Conservation (phyloP, 805 yeast genomes). For the Cyberlindnera maritima region DNA sequence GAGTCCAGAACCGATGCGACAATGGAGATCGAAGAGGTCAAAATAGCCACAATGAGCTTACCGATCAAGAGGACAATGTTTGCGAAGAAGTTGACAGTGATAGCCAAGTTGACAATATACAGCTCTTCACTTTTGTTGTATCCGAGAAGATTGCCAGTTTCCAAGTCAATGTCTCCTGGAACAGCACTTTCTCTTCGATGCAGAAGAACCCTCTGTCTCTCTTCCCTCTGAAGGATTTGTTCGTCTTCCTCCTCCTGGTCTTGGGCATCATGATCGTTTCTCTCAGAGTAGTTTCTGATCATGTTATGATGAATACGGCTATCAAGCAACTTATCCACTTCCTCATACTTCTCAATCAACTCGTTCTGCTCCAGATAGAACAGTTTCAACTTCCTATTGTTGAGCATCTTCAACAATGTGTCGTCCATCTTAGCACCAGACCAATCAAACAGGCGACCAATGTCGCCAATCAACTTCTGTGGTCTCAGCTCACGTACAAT, state of each 20-base stretch:
- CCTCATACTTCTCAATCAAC: conserved; percentile 51
- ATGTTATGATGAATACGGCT: conserved; percentile 66
- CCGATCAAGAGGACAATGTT: conserved; percentile 60
- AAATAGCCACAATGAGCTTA: conserved; percentile 55
- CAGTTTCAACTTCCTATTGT: conserved; percentile 30
- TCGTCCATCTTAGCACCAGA: conserved; percentile 22
- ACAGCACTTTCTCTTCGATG: conserved; percentile 36
- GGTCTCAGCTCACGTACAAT: conserved; percentile 43
- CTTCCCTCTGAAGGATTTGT: conserved; percentile 11
- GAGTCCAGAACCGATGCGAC: conserved; percentile 80
- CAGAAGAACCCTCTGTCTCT: conserved; percentile 1
- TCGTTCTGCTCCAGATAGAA: conserved; percentile 62
- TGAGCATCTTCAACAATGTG: conserved; percentile 24
- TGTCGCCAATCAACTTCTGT: conserved; percentile 42
- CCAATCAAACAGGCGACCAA: conserved; percentile 42
- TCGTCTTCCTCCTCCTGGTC: background rate
- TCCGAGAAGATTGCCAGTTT: conserved; percentile 54
- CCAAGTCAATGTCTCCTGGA: conserved; percentile 61
- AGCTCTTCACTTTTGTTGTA: conserved; percentile 42
- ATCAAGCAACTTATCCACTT: conserved; percentile 64
- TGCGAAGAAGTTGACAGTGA: conserved; percentile 58
- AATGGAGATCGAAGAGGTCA: conserved; percentile 70
- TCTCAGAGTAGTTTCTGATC: conserved; percentile 50
- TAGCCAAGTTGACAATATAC: conserved; percentile 53
- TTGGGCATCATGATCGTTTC: conserved; percentile 19